Evolutionary conservation across 2,329 filamentous ascomycete genomes (phyloP), one percentile per base, ranked within the genome.

Genomic region (Trichoderma guizhouense): DNA sequence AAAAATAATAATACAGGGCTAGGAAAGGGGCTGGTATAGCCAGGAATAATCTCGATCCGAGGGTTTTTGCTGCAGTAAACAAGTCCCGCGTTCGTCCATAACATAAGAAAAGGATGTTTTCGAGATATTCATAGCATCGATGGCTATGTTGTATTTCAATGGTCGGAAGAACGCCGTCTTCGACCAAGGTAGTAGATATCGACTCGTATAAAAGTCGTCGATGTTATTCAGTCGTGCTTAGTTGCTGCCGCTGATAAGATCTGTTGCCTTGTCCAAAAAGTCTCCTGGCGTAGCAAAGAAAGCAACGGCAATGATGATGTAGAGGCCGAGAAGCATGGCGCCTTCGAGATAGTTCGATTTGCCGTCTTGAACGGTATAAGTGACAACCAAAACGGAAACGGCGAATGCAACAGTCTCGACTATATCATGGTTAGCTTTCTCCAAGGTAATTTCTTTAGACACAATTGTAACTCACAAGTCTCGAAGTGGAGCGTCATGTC

Each of bases 331-430:
- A 61, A 84, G 78, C 89, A 95, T 92, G 62, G 91, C 91, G 58
- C 93, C 93, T 80, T 95, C 93, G 26, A 95, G 87, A 76, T 95
- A 95, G 81, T 95, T 96, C 15, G 90, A 93, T 81, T 92, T 93
- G 77, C 93, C 93, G 78, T 95, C 93, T 78, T 93, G 91, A 57
- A 95, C 91, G 3, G 88, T 92, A 81, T 90, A 94, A 71, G 89
- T 93, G 39, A 94, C 92, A 36, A 94, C 91, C 55, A 94, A 82
- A 2, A 93, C 91, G 11, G 91, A 92, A 68, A 94, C 85, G 71
- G 92, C 92, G 80, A 94, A 94, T 1, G 91, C 89, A 53, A 94
- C 90, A 0, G 92, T 94, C 83, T 94, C 91, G 77, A 94, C 86
- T 88, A 65, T 5, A 36, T 3, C 30, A 78, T 39, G 32, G 69